phyloP scores from a whole-genome alignment of 495 filamentous ascomycete genomes.

The Aspergillus affinis region DNA sequence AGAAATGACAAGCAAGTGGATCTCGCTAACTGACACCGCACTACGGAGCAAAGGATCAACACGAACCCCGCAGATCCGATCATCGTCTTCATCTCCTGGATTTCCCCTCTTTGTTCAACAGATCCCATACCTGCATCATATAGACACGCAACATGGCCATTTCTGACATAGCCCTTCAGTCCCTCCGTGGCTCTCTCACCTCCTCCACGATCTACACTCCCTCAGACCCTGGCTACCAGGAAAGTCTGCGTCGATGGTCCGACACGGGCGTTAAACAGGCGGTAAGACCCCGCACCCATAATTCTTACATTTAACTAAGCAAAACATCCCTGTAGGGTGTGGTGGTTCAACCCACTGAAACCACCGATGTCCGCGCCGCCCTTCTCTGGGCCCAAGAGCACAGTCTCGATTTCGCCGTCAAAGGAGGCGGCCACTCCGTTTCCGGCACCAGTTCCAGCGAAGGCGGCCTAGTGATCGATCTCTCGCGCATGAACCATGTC shows the following conservation, averaged over 20 bases:
- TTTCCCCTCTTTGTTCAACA: background rate
- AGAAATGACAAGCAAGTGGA: background rate
- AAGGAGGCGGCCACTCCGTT: slow-evolving; percentile 55
- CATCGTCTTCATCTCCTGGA: background rate
- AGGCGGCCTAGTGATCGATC: slow-evolving; percentile 55
- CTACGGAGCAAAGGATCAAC: background rate
- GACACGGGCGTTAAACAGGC: slow-evolving; percentile 35
- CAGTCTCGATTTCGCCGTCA: slow-evolving; percentile 47
- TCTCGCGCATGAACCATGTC: slow-evolving; percentile 51
- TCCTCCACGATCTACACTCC: slow-evolving; percentile 30
- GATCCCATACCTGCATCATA: background rate
- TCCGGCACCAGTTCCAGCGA: slow-evolving; percentile 48
- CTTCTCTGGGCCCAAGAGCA: slow-evolving; percentile 45
- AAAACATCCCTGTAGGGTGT: slow-evolving; percentile 30
- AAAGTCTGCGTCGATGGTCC: slow-evolving; percentile 37
- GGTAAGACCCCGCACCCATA: slow-evolving; percentile 19
- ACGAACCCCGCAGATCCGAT: background rate
- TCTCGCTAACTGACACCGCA: background rate
- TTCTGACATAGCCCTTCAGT: slow-evolving; percentile 14
- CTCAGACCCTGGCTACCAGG: slow-evolving; percentile 29
- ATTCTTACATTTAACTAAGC: background rate
- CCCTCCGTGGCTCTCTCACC: slow-evolving; percentile 23
- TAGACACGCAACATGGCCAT: slow-evolving; percentile 18
- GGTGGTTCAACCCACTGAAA: slow-evolving; percentile 38
- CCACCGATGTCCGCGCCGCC: slow-evolving; percentile 38